Base-by-base conservation (phyloP, 2,329 filamentous ascomycete genomes). In the Colletotrichum sp. region DNA sequence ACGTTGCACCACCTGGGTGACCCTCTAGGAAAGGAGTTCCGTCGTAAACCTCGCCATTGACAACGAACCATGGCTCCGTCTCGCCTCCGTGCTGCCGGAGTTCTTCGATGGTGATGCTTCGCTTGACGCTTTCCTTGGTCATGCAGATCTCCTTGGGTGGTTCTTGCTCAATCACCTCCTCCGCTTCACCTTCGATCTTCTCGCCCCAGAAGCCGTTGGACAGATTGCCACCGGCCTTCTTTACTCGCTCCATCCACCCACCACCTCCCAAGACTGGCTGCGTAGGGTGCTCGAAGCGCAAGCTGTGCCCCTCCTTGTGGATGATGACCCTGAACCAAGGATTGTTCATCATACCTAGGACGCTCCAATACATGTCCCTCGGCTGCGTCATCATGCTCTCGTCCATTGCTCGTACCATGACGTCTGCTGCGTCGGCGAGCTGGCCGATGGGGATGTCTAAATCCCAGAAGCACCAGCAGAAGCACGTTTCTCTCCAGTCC, bases 341-440 rank as follows among this genome's bases (percentile, higher is more conserved):
- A 80, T 98, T 98, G 85, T 98, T 98, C 96, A 98, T 98, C 96
- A 98, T 98, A 0, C 96, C 96, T 52, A 98, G 87, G 3, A 98
- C 95, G 76, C 92, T 96, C 96, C 96, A 98, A 86, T 98, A 98
- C 95, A 98, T 97, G 81, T 98, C 96, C 77, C 95, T 90, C 6
- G 96, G 96, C 82, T 98, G 95, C 0, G 95, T 88, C 84, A 94
- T 95, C 91, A 98, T 94, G 71, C 93, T 91, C 78, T 98, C 96
- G 79, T 98, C 96, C 95, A 98, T 98, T 6, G 94, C 94, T 60
- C 96, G 90, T 7, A 98, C 92, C 81, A 98, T 89, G 49, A 98
- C 92, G 80, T 96, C 95, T 59, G 92, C 90, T 1, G 94, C 90
- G 4, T 85, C 85, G 55, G 87, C 86, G 18, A 98, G 87, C 28